Base-by-base conservation (phyloP, 1,284 basidiomycete species). In the Sporisorium sorghi region DNA sequence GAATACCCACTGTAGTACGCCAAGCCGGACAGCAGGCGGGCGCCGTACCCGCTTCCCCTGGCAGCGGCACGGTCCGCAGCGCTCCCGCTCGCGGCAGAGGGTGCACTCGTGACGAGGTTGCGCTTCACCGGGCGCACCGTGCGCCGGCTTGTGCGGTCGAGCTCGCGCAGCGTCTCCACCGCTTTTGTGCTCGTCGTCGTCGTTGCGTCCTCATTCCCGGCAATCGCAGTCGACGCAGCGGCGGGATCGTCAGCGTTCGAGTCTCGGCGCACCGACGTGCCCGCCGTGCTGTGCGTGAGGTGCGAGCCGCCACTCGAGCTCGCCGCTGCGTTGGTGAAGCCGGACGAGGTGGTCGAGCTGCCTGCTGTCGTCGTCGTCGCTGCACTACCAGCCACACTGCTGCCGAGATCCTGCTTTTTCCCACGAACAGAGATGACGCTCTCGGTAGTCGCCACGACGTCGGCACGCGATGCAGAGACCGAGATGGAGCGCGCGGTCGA, bases 1-100 rank as follows among this genome's bases (percentile, higher is more conserved):
- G 53, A 58, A 23, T 65, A 65, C 1, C 68, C 68, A 21, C 52
- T 57, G 33, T 71, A 71, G 30, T 71, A 71, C 3, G 62, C 62
- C 2, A 71, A 12, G 0, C 68, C 68, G 2, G 40, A 46, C 7
- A 71, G 15, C 3, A 71, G 28, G 2, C 49, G 28, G 5, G 58
- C 54, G 14, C 61, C 58, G 12, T 71, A 71, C 2, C 54, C 68
- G 19, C 56, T 60, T 15, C 24, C 23, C 6, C 44, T 32, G n/a
- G n/a, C n/a, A n/a, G n/a, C n/a, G n/a, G n/a, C n/a, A n/a, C n/a
- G n/a, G n/a, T n/a, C n/a, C n/a, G n/a, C n/a, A 6, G 44, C 35
- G 3, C 19, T 17, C 4, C 35, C 5, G 6, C 17, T 37, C 23
- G 33, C 48, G 21, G 33, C 23, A n/a, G 12, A 21, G 12, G 62